Percentiles rank a stretch among this genome's conserved stretches.
Evolutionary conservation across 768 basidiomycete genomes (phyloP).

Genomic region (Coprinopsis strossmayeri): DNA sequence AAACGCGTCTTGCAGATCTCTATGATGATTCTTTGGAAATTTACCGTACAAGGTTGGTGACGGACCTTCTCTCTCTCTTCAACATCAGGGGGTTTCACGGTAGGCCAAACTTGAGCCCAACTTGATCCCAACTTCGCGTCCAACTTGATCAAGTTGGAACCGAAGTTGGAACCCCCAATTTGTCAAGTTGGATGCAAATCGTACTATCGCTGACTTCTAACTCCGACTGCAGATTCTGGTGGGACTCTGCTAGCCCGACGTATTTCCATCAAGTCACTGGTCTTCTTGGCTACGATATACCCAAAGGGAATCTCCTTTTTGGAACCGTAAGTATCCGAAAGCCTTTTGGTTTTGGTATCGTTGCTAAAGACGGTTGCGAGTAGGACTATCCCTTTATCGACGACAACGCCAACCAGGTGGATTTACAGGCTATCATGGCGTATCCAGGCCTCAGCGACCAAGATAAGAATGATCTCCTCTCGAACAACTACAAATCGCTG

Average conservation of each 20-base stretch:
- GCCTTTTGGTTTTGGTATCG: background rate
- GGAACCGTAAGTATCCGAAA: constrained; percentile 23
- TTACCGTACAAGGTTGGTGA: constrained; percentile 23
- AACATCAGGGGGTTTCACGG: no score
- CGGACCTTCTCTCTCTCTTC: no score
- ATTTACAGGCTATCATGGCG: constrained; percentile 6
- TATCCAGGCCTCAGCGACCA: constrained; percentile 7
- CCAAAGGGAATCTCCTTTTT: constrained; percentile 26
- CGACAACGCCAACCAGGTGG: background rate
- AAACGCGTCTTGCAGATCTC: constrained; percentile 20
- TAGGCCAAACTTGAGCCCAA: no score
- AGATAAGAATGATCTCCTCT: constrained; percentile 8
- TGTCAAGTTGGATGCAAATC: no score
- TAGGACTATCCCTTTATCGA: constrained; percentile 22
- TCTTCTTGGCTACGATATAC: constrained; percentile 25
- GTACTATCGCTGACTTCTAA: background rate
- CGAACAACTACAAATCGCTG: constrained; percentile 7
- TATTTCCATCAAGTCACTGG: constrained; percentile 28
- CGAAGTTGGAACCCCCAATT: no score
- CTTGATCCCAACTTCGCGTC: no score
- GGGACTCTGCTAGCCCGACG: constrained; percentile 32
- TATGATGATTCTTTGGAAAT: constrained; percentile 27
- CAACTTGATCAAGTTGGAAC: no score
- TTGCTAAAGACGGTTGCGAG: background rate
- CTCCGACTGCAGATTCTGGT: constrained; percentile 23